phyloP scores from a whole-genome alignment of 1,284 basidiomycete genomes.

The Ceratobasidium sp. region DNA sequence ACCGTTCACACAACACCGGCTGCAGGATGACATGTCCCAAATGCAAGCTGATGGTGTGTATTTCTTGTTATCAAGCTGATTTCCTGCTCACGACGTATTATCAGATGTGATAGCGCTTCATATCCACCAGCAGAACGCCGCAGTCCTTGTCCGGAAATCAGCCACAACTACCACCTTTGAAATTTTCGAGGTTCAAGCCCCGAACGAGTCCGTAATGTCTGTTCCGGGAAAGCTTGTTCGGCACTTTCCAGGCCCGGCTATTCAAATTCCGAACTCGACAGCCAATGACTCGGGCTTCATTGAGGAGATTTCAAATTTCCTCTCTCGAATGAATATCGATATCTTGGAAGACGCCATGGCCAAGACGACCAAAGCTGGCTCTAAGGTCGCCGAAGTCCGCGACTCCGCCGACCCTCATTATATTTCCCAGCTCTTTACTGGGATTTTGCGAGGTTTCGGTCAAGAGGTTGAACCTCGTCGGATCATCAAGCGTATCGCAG shows the following conservation, averaged over 20 bases:
- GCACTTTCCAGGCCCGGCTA: constrained; percentile 56
- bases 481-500: constrained; percentile 60
- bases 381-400: constrained; percentile 51
- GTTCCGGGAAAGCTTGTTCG: constrained; percentile 59
- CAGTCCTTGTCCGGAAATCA: constrained; percentile 58
- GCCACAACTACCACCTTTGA: constrained; percentile 56
- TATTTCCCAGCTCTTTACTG: constrained; percentile 61
- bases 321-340: constrained; percentile 57
- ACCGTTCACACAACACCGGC: neutral
- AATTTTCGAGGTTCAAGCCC: constrained; percentile 61
- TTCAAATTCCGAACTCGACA: constrained; percentile 37
- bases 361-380: constrained; percentile 50
- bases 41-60: constrained; percentile 12
- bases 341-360: constrained; percentile 49
- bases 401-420: constrained; percentile 61
- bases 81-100: neutral
- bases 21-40: neutral
- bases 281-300: constrained; percentile 55
- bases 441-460: constrained; percentile 59
- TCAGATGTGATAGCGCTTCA: constrained; percentile 58
- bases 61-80: neutral
- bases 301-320: constrained; percentile 55
- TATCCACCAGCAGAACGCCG: constrained; percentile 63
- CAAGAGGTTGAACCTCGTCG: constrained; percentile 53
- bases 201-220: constrained; percentile 56